Evolutionary conservation across 306 rosid species (phyloP).

Genomic region (Lablab purpureus): DNA sequence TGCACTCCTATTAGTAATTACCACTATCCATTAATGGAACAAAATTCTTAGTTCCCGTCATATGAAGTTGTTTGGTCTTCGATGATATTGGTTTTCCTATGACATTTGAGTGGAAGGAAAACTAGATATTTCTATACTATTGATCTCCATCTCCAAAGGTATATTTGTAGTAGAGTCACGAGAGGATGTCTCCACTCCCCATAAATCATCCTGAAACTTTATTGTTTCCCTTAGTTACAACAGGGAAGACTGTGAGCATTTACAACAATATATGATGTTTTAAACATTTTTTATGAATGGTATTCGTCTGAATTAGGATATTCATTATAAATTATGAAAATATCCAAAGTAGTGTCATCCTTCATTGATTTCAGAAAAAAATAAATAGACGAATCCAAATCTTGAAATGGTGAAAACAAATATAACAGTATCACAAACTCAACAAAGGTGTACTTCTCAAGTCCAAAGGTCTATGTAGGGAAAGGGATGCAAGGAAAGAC

Average conservation of each 20-base stretch:
- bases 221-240: conserved; percentile 9
- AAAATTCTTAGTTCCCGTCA: not conserved
- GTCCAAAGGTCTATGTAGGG: not conserved
- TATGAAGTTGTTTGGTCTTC: conserved; percentile 17
- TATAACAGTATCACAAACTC: not conserved
- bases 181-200: conserved; percentile 42
- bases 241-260: not conserved
- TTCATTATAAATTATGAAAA: conserved; percentile 1
- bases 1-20: not conserved
- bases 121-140: not conserved
- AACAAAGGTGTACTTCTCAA: conserved; percentile 20
- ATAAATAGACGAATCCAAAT: conserved; percentile 17
- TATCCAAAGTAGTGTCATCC: conserved; percentile 15
- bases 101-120: conserved; percentile 16
- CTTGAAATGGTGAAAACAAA: not conserved
- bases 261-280: conserved; percentile 13
- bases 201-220: conserved; percentile 9
- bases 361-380: conserved; percentile 43
- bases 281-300: conserved; percentile 16
- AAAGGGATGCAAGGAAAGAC: not conserved
- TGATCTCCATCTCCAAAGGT: conserved; percentile 17
- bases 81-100: conserved; percentile 27
- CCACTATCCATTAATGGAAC: not conserved
- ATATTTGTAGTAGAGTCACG: conserved; percentile 36
- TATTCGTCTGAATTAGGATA: conserved; percentile 28